These are phyloP conservation scores for Fistulifera solaris DNA, from an alignment of 108 stramenopile genomes.

Conservation along the genomic window DNA sequence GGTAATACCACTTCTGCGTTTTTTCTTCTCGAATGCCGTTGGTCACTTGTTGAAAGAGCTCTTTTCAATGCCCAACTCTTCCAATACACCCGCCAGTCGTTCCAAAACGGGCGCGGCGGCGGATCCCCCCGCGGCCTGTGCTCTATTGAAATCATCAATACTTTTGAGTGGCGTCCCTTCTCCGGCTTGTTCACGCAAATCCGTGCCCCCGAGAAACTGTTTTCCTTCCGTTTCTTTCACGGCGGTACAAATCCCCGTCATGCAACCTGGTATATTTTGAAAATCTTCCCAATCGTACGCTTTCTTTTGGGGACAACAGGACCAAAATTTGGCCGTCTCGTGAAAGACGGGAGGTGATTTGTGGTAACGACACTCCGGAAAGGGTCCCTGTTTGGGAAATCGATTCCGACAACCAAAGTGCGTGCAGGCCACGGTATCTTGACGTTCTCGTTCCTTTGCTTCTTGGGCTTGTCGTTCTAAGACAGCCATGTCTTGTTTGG, in stretches of 20 bases:
- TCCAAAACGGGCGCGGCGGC: slow-evolving; percentile 71
- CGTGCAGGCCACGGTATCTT: slow-evolving; percentile 56
- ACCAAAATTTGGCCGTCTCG: slow-evolving; percentile 97
- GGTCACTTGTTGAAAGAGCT: slow-evolving; percentile 77
- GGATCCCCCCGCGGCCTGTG: slow-evolving; percentile 60
- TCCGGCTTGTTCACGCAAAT: slow-evolving; percentile 53
- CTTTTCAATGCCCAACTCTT: slow-evolving; percentile 69
- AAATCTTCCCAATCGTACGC: slow-evolving; percentile 84
- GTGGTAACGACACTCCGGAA: slow-evolving; percentile 82
- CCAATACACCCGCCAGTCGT: slow-evolving; percentile 47
- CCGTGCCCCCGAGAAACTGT: slow-evolving; percentile 75
- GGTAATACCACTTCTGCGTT: neutral
- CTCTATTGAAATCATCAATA: slow-evolving; percentile 83
- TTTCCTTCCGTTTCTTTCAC: slow-evolving; percentile 49
- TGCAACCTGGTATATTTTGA: slow-evolving; percentile 71
- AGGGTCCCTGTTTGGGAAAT: slow-evolving; percentile 67
- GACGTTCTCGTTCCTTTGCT: slow-evolving; percentile 7
- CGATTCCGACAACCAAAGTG: slow-evolving; percentile 85
- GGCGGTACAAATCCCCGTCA: slow-evolving; percentile 64
- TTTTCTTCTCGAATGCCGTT: slow-evolving; percentile 43
- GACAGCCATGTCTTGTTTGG: slow-evolving; percentile 37
- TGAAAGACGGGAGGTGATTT: slow-evolving; percentile 92
- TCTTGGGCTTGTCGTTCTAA: slow-evolving; percentile 18
- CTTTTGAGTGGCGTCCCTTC: slow-evolving; percentile 44
- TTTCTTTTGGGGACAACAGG: slow-evolving; percentile 88